A percentile compares a stretch with the other conserved stretches of the same genome.
Evolutionary conservation across 1,284 basidiomycete species (phyloP).

Genomic region (Ganoderma sinense): DNA sequence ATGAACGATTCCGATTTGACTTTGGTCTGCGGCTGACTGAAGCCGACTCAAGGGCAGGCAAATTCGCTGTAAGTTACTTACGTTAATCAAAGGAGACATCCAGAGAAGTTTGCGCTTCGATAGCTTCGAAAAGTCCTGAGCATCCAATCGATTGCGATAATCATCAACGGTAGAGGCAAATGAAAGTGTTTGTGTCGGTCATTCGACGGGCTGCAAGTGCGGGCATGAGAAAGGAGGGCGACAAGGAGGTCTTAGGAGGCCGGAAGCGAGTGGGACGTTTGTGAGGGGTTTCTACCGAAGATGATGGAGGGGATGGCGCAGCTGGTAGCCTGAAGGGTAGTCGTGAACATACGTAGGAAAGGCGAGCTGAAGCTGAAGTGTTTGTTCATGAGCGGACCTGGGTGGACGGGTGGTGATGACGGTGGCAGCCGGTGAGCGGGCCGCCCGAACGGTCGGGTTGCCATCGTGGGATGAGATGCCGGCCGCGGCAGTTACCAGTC

Average conservation of each 20-base stretch:
- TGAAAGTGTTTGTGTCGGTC: background rate
- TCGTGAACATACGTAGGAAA: background rate
- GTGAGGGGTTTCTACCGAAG: background rate
- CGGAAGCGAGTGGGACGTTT: background rate
- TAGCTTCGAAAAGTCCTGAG: background rate
- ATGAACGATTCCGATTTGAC: background rate
- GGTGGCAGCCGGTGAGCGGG: background rate
- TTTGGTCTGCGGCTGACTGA: background rate
- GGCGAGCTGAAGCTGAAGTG: background rate
- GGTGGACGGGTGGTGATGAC: background rate
- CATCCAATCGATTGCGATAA: background rate
- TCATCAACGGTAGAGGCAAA: background rate
- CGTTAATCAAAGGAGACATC: background rate
- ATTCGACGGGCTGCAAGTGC: background rate
- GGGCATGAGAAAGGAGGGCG: background rate
- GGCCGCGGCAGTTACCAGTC: conserved; percentile 23
- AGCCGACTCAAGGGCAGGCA: background rate
- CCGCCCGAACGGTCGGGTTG: conserved; percentile 4
- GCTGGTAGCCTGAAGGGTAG: background rate
- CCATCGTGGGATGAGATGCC: conserved; percentile 16
- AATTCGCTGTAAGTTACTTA: background rate
- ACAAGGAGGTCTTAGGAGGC: background rate
- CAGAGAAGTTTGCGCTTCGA: background rate
- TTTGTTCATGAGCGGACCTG: background rate
- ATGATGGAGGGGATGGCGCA: background rate